phyloP scores from a whole-genome alignment of 2,329 filamentous ascomycete genomes.

The Exophiala xenobiotica region DNA sequence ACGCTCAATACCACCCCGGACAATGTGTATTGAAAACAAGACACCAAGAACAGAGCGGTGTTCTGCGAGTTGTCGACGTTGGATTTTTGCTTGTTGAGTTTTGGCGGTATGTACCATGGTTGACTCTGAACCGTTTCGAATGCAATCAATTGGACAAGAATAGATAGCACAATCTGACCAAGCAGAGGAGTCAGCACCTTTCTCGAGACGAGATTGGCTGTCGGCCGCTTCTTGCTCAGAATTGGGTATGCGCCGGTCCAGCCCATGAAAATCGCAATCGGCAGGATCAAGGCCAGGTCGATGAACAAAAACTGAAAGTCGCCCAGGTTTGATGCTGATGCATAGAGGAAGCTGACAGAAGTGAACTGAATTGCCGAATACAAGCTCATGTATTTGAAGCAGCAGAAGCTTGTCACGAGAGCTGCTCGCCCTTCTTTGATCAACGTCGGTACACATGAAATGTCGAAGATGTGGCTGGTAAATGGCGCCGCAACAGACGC shows the following conservation, averaged over 20 bases:
- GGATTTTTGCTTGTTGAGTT: conserved; percentile 72
- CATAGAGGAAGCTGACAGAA: conserved; percentile 93
- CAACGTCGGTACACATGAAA: conserved; percentile 88
- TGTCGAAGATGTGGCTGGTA: conserved; percentile 92
- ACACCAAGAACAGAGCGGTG: conserved; percentile 82
- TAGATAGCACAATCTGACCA: conserved; percentile 80
- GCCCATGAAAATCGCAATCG: conserved; percentile 98
- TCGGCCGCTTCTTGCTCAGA: conserved; percentile 81
- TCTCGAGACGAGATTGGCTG: conserved; percentile 83
- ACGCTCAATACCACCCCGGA: conserved; percentile 86
- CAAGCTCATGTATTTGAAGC: conserved; percentile 99
- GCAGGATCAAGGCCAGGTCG: conserved; percentile 85
- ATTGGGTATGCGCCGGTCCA: conserved; percentile 83
- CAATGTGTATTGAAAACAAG: conserved; percentile 92
- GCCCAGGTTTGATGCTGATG: conserved; percentile 87
- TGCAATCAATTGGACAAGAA: conserved; percentile 71
- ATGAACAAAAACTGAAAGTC: conserved; percentile 99
- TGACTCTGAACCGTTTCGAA: conserved; percentile 75
- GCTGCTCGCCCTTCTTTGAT: conserved; percentile 93
- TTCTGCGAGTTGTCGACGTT: conserved; percentile 93
- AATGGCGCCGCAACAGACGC: conserved; percentile 98
- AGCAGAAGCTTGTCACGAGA: conserved; percentile 97
- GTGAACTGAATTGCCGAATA: conserved; percentile 99
- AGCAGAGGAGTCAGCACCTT: conserved; percentile 89
- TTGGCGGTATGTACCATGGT: conserved; percentile 82